Conservation (phyloP, 352 stramenopile species). For the Globisporangium heterothallicum region DNA sequence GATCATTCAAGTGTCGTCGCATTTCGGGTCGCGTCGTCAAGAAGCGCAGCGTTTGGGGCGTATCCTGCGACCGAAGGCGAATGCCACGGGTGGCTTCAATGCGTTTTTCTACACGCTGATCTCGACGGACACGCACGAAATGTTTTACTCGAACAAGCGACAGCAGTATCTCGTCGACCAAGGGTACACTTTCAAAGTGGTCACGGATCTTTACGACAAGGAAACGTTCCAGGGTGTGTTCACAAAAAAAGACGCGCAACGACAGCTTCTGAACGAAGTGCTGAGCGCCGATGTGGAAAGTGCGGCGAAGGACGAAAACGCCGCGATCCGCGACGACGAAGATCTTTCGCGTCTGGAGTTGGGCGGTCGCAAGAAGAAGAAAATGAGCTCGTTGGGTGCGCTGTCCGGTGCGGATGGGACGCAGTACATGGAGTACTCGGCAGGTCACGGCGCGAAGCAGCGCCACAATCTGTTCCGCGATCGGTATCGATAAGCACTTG, state of each 20-base stretch:
- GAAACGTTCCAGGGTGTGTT: slow-evolving; percentile 76
- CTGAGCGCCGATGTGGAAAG: slow-evolving; percentile 78
- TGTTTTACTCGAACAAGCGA: slow-evolving; percentile 99
- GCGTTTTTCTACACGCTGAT: slow-evolving; percentile 99
- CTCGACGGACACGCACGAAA: slow-evolving; percentile 98
- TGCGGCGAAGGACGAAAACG: slow-evolving; percentile 76
- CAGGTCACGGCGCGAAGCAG: slow-evolving; percentile 75
- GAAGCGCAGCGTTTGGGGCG: slow-evolving; percentile 98
- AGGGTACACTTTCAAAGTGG: slow-evolving; percentile 99
- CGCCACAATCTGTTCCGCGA: slow-evolving; percentile 85
- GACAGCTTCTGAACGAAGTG: slow-evolving; percentile 71
- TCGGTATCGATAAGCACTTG: slow-evolving; percentile 49
- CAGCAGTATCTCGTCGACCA: slow-evolving; percentile 99
- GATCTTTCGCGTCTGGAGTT: slow-evolving; percentile 73
- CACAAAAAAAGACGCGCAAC: slow-evolving; percentile 75
- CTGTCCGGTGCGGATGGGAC: slow-evolving; percentile 73
- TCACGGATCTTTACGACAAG: slow-evolving; percentile 91
- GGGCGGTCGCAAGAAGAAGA: slow-evolving; percentile 73
- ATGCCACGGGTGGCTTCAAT: slow-evolving; percentile 96
- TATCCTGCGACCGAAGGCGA: slow-evolving; percentile 97
- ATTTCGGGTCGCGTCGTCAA: slow-evolving; percentile 98
- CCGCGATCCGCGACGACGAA: slow-evolving; percentile 77
- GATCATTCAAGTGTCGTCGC: slow-evolving; percentile 98
- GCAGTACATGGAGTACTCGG: slow-evolving; percentile 87
- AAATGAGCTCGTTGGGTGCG: slow-evolving; percentile 61